Evolutionary conservation across 192 early-diverging fungal species (phyloP).

Genomic region (Backusella circina): DNA sequence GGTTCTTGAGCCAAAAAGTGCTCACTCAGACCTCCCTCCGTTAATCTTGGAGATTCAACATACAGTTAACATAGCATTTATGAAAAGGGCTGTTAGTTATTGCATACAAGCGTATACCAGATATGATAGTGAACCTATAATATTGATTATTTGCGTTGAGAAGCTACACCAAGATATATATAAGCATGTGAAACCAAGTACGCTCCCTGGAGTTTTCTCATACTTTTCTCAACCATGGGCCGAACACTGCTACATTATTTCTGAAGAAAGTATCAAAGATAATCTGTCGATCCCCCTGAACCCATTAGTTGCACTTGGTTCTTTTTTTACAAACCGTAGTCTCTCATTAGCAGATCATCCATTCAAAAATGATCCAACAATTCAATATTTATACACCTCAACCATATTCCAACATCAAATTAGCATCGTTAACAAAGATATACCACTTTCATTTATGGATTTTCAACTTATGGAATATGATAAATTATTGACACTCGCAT

Average conservation of each 20-base stretch:
- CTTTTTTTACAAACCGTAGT: too few relatives aligned
- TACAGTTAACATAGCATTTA: not conserved
- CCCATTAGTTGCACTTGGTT: too few relatives aligned
- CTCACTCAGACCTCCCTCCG: not conserved
- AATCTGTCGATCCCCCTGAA: too few relatives aligned
- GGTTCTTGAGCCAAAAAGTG: not conserved
- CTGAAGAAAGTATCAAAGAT: too few relatives aligned
- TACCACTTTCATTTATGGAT: too few relatives aligned
- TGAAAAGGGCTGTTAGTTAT: not conserved
- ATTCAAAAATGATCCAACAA: too few relatives aligned
- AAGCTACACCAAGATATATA: not conserved
- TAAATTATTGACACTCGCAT: not conserved
- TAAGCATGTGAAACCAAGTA: not conserved
- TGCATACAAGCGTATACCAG: not conserved
- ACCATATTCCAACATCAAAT: too few relatives aligned
- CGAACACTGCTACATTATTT: not conserved
- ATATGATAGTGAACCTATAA: not conserved
- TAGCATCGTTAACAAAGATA: too few relatives aligned
- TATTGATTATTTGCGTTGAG: not conserved
- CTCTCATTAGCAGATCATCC: too few relatives aligned
- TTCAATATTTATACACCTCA: too few relatives aligned
- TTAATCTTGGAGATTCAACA: slow-evolving; percentile 5
- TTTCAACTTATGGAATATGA: too few relatives aligned
- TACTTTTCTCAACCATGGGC: not conserved
- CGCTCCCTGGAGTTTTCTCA: not conserved